Conservation (phyloP, 2,329 filamentous ascomycete species). For the Alternaria dauci region DNA sequence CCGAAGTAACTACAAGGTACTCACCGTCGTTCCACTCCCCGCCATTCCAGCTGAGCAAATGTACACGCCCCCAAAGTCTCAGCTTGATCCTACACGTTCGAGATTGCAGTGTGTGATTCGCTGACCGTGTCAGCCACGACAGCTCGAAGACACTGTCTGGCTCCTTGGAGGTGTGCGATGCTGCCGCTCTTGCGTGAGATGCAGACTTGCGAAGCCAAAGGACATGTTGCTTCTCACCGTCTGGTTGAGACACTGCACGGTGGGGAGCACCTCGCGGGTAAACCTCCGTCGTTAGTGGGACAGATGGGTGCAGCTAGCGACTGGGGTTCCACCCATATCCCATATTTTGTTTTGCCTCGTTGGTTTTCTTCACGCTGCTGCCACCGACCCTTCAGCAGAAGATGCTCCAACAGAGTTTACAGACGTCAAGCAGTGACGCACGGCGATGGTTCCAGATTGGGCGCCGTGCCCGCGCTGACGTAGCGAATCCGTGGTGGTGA, state of each 20-base stretch:
- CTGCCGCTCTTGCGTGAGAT: conserved; percentile 2
- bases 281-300: conserved; percentile 16
- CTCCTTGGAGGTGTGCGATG: neutral
- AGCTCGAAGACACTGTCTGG: neutral
- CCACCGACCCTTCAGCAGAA: neutral
- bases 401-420: conserved; percentile 1
- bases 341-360: conserved; percentile 4
- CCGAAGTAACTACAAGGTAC: conserved; percentile 11
- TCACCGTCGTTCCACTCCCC: conserved; percentile 12
- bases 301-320: conserved; percentile 8
- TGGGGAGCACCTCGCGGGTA: conserved; percentile 16
- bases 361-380: neutral
- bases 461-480: conserved; percentile 29
- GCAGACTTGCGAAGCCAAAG: conserved; percentile 9
- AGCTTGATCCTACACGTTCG: conserved; percentile 20
- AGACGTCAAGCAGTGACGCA: conserved; percentile 25
- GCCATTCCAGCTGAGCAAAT: neutral
- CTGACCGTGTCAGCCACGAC: conserved; percentile 9
- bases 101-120: conserved; percentile 16
- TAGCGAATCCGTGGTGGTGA: conserved; percentile 23
- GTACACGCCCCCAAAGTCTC: conserved; percentile 6
- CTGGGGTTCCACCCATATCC: neutral
- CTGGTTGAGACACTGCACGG: conserved; percentile 24
- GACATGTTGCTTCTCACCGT: conserved; percentile 33
- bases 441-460: conserved; percentile 16